Base-by-base conservation (phyloP, 768 basidiomycete species). In the Phlebiopsis flavidoalba region DNA sequence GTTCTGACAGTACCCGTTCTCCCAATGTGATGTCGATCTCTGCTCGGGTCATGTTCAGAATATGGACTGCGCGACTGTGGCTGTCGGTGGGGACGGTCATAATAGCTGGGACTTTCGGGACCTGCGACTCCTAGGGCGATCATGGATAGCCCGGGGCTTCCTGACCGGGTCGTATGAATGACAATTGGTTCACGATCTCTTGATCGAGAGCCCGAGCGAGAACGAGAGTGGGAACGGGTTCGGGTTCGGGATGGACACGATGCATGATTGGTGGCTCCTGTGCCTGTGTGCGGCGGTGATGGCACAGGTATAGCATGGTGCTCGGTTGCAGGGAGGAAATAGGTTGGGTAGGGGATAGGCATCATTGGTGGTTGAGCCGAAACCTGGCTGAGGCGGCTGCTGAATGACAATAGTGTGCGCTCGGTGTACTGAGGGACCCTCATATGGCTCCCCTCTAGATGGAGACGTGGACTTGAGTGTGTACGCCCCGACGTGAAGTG, bases 201-300 rank as follows among this genome's bases (percentile, higher is more conserved):
- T 31, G 26, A 31, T 6, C 73, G 67, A 22, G 64, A 64, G 33
- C 60, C 35, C 40, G 65, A 48, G 50, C 67, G 69, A 58, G 72
- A 69, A 21, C 67, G 68, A 37, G 40, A 43, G 12, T 61, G 58
- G 53, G 64, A 58, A 58, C 56, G 22, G 47, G 52, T 43, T 58
- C n/a, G 37, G 5, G 14, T 22, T 26, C n/a, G 19, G 37, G 21
- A 26, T 46, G 19, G 15, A 46, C 19, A n/a, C 19, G 24, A 26
- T 26, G 22, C n/a, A 19, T 37, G 26, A 31, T 31, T 31, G 26
- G 26, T 31, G 26, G n/a, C 26, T 31, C 26, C 26, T 31, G 26
- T 31, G 6, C 26, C 26, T 31, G 26, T 31, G 3, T 31, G 26
- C 1, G 57, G 26, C 1, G 57, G 57, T 10, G 57, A 46, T 8